phyloP scores from a whole-genome alignment of 805 yeast genomes.

The Ogataea haglerorum region DNA sequence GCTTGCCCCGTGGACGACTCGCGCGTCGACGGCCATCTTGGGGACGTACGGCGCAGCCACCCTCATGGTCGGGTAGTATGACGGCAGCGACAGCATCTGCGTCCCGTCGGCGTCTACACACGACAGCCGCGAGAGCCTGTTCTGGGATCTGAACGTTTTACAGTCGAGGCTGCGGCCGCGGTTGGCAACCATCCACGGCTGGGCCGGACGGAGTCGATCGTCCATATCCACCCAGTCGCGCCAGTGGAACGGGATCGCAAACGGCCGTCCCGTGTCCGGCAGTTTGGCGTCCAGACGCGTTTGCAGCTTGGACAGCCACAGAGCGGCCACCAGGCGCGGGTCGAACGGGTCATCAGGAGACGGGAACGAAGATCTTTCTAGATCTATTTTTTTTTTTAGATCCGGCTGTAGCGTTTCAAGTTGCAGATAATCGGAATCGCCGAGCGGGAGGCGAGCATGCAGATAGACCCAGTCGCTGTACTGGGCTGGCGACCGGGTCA shows the following conservation, averaged over 20 bases:
- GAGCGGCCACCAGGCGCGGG: conserved; percentile 18
- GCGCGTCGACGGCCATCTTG: conserved; percentile 29
- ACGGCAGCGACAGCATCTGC: conserved; percentile 14
- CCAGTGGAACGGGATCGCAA: conserved; percentile 30
- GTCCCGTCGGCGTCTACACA: conserved; percentile 13
- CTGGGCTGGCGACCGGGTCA: background rate
- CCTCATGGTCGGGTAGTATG: conserved; percentile 24
- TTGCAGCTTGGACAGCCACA: conserved; percentile 17
- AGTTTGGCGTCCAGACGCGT: conserved; percentile 10
- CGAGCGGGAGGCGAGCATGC: background rate
- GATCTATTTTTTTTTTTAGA: background rate
- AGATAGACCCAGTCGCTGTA: background rate
- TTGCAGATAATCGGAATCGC: conserved; percentile 3
- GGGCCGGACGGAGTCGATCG: conserved; percentile 21
- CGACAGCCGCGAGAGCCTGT: conserved; percentile 10
- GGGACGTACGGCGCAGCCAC: conserved; percentile 25
- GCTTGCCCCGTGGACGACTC: conserved; percentile 34
- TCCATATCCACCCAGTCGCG: conserved; percentile 30
- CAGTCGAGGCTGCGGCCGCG: conserved; percentile 13
- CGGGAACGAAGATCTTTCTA: conserved; percentile 10
- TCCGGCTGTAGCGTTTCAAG: conserved; percentile 7
- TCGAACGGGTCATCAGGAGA: conserved; percentile 15
- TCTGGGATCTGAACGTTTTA: conserved; percentile 19
- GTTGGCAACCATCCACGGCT: conserved; percentile 13
- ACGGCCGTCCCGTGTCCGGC: conserved; percentile 7